Percentiles rank a stretch among this genome's conserved stretches.
These are phyloP conservation scores for Xylariaceae sp. DNA, from an alignment of 2,329 filamentous ascomycete genomes.

Conservation along the genomic window DNA sequence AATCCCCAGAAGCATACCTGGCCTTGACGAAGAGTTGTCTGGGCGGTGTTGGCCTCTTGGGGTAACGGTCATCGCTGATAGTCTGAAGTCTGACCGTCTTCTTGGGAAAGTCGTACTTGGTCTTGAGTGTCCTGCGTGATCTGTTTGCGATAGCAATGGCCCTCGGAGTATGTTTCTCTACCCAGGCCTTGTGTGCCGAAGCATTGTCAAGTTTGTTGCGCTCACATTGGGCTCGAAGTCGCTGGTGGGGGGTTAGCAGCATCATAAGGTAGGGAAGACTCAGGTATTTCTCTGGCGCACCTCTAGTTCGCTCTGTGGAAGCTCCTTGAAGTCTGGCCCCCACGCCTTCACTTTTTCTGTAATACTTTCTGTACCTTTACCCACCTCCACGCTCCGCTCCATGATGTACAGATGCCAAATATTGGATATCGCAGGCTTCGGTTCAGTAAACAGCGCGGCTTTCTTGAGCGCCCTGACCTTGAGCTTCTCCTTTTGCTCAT, in stretches of 20 bases:
- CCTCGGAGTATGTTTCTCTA: slow-evolving; percentile 32
- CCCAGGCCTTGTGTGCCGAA: slow-evolving; percentile 37
- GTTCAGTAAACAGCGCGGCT: slow-evolving; percentile 33
- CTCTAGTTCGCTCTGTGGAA: slow-evolving; percentile 34
- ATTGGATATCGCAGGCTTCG: slow-evolving; percentile 23
- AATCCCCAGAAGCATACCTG: slow-evolving; percentile 27
- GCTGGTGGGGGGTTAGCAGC: slow-evolving; percentile 24
- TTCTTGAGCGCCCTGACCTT: slow-evolving; percentile 27
- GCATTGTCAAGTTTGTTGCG: slow-evolving; percentile 36
- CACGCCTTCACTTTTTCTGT: too few relatives aligned
- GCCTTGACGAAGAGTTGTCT: slow-evolving; percentile 32
- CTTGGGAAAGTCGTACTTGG: slow-evolving; percentile 24
- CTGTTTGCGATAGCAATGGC: slow-evolving; percentile 39
- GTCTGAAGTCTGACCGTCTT: slow-evolving; percentile 3
- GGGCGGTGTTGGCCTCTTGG: slow-evolving; percentile 28
- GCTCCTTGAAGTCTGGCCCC: slow-evolving; percentile 31
- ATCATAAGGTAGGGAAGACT: not conserved
- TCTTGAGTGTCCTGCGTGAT: slow-evolving; percentile 36
- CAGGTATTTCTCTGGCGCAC: slow-evolving; percentile 26
- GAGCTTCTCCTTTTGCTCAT: slow-evolving; percentile 19
- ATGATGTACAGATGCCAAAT: slow-evolving; percentile 32
- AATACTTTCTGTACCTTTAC: too few relatives aligned
- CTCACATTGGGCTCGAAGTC: slow-evolving; percentile 24
- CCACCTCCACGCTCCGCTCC: slow-evolving; percentile 24
- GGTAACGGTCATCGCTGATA: slow-evolving; percentile 41